These are phyloP conservation scores for Adansonia rubrostipa DNA, from an alignment of 441 rosid species.

Conservation along the genomic window DNA sequence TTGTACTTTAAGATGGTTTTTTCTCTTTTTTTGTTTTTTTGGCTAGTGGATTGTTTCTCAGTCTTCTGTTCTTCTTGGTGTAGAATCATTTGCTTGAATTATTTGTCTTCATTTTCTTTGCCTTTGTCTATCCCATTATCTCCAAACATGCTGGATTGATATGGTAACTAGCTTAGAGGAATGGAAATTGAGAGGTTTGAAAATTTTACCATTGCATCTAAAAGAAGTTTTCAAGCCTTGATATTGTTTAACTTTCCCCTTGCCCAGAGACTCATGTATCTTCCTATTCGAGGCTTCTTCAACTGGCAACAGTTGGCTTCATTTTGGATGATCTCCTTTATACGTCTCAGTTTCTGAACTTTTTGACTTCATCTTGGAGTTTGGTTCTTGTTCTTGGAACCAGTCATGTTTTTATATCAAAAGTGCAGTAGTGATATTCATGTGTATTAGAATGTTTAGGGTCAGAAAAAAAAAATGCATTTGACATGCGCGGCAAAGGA, in stretches of 20 bases:
- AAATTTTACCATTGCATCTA: not conserved
- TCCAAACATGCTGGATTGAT: not conserved
- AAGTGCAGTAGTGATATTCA: not conserved
- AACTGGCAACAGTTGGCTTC: not conserved
- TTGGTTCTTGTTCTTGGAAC: conserved; percentile 6
- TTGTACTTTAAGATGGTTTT: not conserved
- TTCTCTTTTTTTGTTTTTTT: too few species aligned
- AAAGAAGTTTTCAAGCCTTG: not conserved
- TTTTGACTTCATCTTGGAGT: not conserved
- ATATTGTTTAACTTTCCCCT: not conserved
- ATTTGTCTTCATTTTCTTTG: not conserved
- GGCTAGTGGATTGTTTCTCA: not conserved
- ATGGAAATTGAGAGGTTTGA: not conserved
- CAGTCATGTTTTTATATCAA: not conserved
- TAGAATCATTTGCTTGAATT: conserved; percentile 6
- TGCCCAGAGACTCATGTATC: not conserved
- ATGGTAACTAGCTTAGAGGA: not conserved
- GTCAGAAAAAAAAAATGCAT: conserved; percentile 3
- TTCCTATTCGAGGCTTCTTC: not conserved
- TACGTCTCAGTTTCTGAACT: not conserved
- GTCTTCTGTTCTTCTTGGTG: conserved; percentile 5
- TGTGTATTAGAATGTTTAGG: not conserved
- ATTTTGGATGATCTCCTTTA: not conserved
- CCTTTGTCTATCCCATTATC: not conserved
- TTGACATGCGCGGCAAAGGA: not conserved